Evolutionary conservation across 805 yeast species (phyloP), one percentile per base, ranked within the genome.

Genomic region (Saccharomycopsis babjevae): DNA sequence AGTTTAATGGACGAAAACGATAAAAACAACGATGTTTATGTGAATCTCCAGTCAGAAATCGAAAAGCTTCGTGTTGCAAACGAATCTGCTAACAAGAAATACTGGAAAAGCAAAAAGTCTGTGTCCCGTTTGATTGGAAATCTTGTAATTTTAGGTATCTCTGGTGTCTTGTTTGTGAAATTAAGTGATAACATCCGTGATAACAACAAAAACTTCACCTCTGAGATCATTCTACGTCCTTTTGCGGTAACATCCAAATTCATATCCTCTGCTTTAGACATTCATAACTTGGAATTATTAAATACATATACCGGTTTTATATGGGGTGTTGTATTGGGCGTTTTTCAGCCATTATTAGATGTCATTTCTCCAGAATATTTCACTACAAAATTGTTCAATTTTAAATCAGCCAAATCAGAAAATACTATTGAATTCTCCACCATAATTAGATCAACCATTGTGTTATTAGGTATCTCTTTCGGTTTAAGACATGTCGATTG

Each of bases 401-500:
- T 61, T 15, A 57, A 56, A 16, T 18, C 54, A 8, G 39, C n/a
- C 10, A 56, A 55, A 20, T 43, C 56, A 18, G 57, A 39, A 20
- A 36, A 34, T 25, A 34, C 36, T 10, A 38, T 40, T 28, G 63
- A 58, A 34, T 58, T 60, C 36, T 34, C 57, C 7, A 18, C 56
- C 13, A 42, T 62, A 28, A 66, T 77, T 2, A 71, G 80, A 66
- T 68, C 83, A 22, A 71, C 76, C 55, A 80, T 86, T 60, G 86
- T 89, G 2, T 79, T 86, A 66, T 72, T 87, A 52, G 96, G 96
- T 2, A 80, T 88, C 40, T 78, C 84, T 4, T 87, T 83, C 67
- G 90, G 89, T 28, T 78, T 88, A 39, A 78, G 88, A 66, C 83
- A 82, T 65, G 75, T 85, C 43, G 86, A 84, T 66, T 87, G 93